These are phyloP conservation scores for Stereocaulon alpinum DNA, from an alignment of 495 filamentous ascomycete species.

Conservation along the genomic window DNA sequence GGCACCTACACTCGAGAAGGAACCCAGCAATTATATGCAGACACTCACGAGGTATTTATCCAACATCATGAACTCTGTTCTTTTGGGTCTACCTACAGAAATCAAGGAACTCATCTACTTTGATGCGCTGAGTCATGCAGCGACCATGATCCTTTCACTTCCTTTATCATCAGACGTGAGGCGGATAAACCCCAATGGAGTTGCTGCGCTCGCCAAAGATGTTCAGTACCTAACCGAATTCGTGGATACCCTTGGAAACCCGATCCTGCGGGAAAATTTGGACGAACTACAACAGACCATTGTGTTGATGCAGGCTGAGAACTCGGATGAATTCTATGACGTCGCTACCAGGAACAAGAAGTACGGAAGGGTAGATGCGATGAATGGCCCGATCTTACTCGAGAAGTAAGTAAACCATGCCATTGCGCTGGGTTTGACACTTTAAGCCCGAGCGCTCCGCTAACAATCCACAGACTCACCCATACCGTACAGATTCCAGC, in stretches of 20 bases:
- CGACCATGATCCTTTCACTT: slow-evolving; percentile 79
- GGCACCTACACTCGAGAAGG: slow-evolving; percentile 48
- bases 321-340: slow-evolving; percentile 91
- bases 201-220: slow-evolving; percentile 68
- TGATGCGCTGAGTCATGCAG: slow-evolving; percentile 84
- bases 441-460: slow-evolving; percentile 11
- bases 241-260: slow-evolving; percentile 69
- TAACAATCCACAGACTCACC: slow-evolving; percentile 49
- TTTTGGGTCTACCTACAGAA: slow-evolving; percentile 80
- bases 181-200: slow-evolving; percentile 78
- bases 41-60: slow-evolving; percentile 86
- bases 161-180: slow-evolving; percentile 71
- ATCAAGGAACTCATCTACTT: slow-evolving; percentile 98
- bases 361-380: slow-evolving; percentile 82
- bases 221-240: slow-evolving; percentile 74
- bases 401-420: slow-evolving; percentile 57
- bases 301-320: slow-evolving; percentile 73
- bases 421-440: neutral
- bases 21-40: slow-evolving; percentile 87
- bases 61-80: slow-evolving; percentile 90
- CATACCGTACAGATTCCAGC: slow-evolving; percentile 48
- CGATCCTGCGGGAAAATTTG: slow-evolving; percentile 71
- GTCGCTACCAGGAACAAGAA: slow-evolving; percentile 76
- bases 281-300: slow-evolving; percentile 92
- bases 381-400: slow-evolving; percentile 73